Conservation (phyloP, 257 asterid species). For the Nicotiana attenuata region DNA sequence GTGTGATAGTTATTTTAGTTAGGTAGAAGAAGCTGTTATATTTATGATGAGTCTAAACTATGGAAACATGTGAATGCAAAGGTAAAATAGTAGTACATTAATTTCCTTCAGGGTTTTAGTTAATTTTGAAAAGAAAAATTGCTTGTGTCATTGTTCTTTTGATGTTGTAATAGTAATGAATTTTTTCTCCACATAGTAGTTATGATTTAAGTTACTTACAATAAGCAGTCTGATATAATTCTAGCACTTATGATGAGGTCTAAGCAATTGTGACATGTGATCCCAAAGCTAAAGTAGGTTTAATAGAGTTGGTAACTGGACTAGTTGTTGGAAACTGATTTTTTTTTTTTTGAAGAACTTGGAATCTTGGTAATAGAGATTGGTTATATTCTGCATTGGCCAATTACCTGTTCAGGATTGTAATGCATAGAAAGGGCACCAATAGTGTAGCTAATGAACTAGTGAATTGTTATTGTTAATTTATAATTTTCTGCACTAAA, state of each 20-base stretch:
- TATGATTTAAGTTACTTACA: neutral
- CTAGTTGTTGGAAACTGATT: neutral
- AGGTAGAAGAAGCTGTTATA: neutral
- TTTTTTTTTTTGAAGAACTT: neutral
- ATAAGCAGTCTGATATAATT: neutral
- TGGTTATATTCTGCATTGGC: neutral
- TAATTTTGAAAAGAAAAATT: neutral
- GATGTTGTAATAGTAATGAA: neutral
- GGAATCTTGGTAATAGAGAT: neutral
- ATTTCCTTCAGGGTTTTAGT: neutral
- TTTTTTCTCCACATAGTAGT: neutral
- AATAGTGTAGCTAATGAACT: neutral
- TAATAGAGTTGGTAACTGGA: neutral
- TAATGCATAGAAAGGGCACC: neutral
- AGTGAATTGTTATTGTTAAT: neutral
- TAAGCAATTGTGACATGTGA: neutral
- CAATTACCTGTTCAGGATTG: neutral
- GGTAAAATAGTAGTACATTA: neutral
- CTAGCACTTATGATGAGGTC: neutral
- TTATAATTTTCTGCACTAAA: neutral
- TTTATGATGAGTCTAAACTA: neutral
- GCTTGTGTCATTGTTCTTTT: neutral
- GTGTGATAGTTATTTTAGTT: neutral
- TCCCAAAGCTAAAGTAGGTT: neutral
- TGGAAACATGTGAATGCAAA: neutral